Conservation (phyloP, 176 grass and related monocot genomes). For the Bonia amplexicaulis region DNA sequence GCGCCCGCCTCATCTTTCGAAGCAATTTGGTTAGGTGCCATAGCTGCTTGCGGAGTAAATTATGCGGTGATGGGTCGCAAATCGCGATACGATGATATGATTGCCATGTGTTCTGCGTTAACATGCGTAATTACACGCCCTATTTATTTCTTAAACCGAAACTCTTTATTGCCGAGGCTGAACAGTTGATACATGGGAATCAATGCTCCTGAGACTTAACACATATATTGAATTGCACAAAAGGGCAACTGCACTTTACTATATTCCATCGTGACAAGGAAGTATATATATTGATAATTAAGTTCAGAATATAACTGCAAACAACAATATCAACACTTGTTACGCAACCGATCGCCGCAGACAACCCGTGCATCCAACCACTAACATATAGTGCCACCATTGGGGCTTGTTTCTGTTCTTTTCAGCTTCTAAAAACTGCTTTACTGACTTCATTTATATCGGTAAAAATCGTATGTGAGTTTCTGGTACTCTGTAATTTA, state of each 20-base stretch:
- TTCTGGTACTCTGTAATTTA: no score
- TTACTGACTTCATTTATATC: no score
- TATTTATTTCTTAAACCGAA: neutral
- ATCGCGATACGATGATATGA: neutral
- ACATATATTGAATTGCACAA: neutral
- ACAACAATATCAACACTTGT: neutral
- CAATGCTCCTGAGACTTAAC: neutral
- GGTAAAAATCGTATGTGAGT: no score
- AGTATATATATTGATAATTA: neutral
- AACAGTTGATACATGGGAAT: neutral
- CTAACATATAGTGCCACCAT: neutral
- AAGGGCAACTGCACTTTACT: neutral
- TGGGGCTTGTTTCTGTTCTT: no score
- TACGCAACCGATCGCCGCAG: neutral
- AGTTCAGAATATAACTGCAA: neutral
- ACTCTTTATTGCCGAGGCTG: no score
- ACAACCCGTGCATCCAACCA: neutral
- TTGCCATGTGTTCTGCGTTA: neutral
- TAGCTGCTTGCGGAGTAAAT: neutral
- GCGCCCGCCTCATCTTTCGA: slow-evolving; percentile 27
- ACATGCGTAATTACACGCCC: neutral
- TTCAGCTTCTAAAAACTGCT: no score
- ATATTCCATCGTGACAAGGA: neutral
- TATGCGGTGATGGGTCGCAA: neutral
- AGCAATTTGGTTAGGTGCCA: slow-evolving; percentile 20